These are phyloP conservation scores for Alloteropsis semialata DNA, from an alignment of 176 grass and related monocot genomes.

Conservation along the genomic window DNA sequence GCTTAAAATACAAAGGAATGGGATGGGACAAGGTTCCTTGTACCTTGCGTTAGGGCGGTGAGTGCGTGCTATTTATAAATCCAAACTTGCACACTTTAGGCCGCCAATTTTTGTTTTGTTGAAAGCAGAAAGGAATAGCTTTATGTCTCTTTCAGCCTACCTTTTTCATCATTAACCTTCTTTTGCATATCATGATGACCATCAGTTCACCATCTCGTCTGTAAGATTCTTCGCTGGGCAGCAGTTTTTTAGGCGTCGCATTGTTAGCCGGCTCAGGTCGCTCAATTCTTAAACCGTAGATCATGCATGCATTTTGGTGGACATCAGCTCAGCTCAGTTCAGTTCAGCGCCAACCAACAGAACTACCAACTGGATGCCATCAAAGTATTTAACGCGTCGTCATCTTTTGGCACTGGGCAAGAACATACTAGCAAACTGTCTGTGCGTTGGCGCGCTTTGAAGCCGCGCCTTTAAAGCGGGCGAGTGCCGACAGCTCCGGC, in stretches of 20 bases:
- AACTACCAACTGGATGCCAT: neutral
- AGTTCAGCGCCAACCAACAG: neutral
- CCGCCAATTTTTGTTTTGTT: neutral
- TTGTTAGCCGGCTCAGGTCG: neutral
- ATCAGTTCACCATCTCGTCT: neutral
- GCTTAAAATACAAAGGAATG: neutral
- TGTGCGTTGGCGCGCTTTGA: constrained; percentile 31
- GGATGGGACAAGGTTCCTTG: neutral
- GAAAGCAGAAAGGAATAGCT: neutral
- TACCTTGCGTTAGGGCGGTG: neutral
- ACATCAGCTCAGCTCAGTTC: neutral
- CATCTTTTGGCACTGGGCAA: neutral
- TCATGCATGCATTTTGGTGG: neutral
- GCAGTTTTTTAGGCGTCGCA: neutral
- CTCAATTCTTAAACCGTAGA: neutral
- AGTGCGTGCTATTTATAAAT: constrained; percentile 2
- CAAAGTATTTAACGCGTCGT: neutral
- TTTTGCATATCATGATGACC: constrained; percentile 12
- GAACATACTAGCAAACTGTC: no score
- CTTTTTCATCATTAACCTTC: constrained; percentile 33
- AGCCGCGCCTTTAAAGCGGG: constrained; percentile 32
- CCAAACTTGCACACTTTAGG: neutral
- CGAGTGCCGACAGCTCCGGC: constrained; percentile 21
- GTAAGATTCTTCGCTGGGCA: neutral
- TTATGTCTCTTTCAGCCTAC: constrained; percentile 21